Percentiles rank a stretch among this genome's conserved stretches.
Evolutionary conservation across 768 basidiomycete genomes (phyloP).

Genomic region (Amyloporia xantha): DNA sequence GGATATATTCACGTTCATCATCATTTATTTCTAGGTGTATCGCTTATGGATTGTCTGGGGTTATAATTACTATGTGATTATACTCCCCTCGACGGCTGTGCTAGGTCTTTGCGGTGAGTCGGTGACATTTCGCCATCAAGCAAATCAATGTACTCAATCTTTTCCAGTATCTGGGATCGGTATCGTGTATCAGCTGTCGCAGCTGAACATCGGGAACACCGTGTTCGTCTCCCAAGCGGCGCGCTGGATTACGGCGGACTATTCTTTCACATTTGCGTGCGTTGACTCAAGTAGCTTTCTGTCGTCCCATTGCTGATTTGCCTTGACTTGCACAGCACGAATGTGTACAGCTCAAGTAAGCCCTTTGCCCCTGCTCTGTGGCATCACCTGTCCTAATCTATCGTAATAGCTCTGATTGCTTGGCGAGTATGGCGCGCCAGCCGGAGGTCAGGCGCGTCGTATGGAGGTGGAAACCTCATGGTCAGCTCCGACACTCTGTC

Average conservation of each 20-base stretch:
- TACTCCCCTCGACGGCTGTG: neutral
- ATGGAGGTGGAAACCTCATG: neutral
- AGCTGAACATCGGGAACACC: neutral
- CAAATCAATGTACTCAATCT: neutral
- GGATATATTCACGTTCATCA: neutral
- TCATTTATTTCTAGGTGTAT: neutral
- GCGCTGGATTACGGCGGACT: neutral
- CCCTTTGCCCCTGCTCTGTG: neutral
- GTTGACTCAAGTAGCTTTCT: too few species aligned
- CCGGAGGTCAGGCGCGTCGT: neutral
- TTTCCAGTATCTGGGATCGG: neutral
- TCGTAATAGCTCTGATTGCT: neutral
- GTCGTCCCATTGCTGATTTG: neutral
- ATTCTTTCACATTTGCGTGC: neutral
- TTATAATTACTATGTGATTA: neutral
- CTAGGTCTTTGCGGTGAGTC: neutral
- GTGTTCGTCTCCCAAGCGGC: neutral
- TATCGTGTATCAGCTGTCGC: neutral
- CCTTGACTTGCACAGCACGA: neutral
- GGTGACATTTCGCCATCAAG: neutral
- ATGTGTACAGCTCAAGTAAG: constrained; percentile 1
- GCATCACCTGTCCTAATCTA: neutral
- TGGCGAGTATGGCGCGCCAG: neutral
- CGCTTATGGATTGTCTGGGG: constrained; percentile 2
- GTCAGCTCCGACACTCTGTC: neutral